Evolutionary conservation across 2,329 filamentous ascomycete genomes (phyloP).

Genomic region (Kalaharituber pfeilii): DNA sequence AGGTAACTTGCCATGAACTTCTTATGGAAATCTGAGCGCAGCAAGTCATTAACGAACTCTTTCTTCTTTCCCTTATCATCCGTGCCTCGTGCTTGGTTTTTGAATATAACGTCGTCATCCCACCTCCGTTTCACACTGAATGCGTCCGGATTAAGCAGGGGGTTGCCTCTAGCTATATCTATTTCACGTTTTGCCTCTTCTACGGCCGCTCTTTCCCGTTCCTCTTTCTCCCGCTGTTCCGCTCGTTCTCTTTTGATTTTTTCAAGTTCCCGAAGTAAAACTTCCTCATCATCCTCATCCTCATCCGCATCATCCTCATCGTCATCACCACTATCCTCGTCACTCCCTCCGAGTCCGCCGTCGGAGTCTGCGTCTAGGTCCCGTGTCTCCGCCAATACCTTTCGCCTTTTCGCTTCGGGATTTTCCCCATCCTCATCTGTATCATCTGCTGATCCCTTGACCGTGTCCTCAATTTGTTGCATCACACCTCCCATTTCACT

Average conservation of each 20-base stretch:
- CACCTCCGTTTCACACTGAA: slow-evolving; percentile 84
- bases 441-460: slow-evolving; percentile 27
- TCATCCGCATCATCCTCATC: slow-evolving; percentile 36
- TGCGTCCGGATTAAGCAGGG: slow-evolving; percentile 63
- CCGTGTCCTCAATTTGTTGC: slow-evolving; percentile 30
- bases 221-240: slow-evolving; percentile 65
- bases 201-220: slow-evolving; percentile 59
- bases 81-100: slow-evolving; percentile 90
- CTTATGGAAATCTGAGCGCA: slow-evolving; percentile 77
- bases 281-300: slow-evolving; percentile 68
- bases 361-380: slow-evolving; percentile 74
- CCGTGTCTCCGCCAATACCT: slow-evolving; percentile 71
- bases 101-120: slow-evolving; percentile 98
- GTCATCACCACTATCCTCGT: slow-evolving; percentile 24
- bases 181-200: slow-evolving; percentile 71
- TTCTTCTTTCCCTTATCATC: slow-evolving; percentile 78
- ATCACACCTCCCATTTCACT: slow-evolving; percentile 19
- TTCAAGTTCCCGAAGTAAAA: slow-evolving; percentile 80
- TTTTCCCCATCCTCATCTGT: slow-evolving; percentile 42
- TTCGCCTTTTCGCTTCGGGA: slow-evolving; percentile 61
- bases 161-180: slow-evolving; percentile 84
- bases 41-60: slow-evolving; percentile 84
- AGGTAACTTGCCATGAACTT: slow-evolving; percentile 59
- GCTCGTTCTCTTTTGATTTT: slow-evolving; percentile 80
- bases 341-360: slow-evolving; percentile 35